Evolutionary conservation across 179 eudicot species (phyloP).

Genomic region (Beta macrorhiza): DNA sequence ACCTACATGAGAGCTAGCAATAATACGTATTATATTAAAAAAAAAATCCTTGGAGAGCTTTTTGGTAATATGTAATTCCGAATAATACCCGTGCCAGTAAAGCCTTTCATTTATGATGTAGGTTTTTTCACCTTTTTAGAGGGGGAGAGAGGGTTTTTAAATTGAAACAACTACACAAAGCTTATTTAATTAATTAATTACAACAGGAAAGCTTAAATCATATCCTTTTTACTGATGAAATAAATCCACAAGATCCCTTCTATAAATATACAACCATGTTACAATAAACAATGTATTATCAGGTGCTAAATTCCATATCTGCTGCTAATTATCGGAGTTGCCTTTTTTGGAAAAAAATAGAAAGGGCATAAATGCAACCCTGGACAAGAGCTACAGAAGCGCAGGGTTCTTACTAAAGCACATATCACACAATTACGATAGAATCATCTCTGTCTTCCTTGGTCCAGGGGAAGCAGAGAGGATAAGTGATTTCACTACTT

Average conservation of each 20-base stretch:
- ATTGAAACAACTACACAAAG: not conserved
- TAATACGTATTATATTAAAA: not conserved
- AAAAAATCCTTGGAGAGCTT: not conserved
- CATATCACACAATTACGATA: not conserved
- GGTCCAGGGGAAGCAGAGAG: not conserved
- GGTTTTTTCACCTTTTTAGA: not conserved
- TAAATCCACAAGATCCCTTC: slow-evolving; percentile 18
- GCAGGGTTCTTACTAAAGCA: not conserved
- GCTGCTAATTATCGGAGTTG: slow-evolving; percentile 3
- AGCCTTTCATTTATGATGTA: not conserved
- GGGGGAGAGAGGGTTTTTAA: not conserved
- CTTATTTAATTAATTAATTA: not conserved
- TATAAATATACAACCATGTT: not conserved
- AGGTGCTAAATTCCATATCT: slow-evolving; percentile 5
- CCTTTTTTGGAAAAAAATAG: not conserved
- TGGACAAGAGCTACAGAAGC: not conserved
- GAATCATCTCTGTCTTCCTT: not conserved
- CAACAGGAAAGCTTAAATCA: slow-evolving; percentile 1
- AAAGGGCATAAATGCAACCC: not conserved
- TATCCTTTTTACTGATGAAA: not conserved
- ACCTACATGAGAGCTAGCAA: not conserved
- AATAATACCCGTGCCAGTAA: not conserved
- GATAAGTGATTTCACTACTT: not conserved
- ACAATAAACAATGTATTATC: not conserved
- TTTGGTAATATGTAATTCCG: not conserved